A percentile compares a stretch with the other conserved stretches of the same genome.
Conservation (phyloP, 2,329 filamentous ascomycete species). For the Lachnellula occidentalis region DNA sequence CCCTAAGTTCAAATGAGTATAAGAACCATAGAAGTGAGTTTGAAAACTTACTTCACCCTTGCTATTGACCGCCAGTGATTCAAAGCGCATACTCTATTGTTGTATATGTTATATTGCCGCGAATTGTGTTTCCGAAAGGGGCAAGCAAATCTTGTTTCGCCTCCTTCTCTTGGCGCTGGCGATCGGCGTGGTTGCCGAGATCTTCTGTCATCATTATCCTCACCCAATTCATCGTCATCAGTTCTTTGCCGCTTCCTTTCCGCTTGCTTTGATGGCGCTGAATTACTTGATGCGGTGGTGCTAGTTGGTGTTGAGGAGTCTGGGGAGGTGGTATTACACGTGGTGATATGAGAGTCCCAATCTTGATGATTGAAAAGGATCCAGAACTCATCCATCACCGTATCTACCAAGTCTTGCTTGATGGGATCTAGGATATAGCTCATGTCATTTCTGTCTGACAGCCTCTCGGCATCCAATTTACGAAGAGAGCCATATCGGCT, state of each 20-base stretch:
- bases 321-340: conserved; percentile 34
- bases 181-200: neutral
- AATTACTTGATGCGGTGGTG: neutral
- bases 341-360: conserved; percentile 37
- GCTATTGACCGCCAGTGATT: conserved; percentile 9
- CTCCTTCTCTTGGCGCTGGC: neutral
- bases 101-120: conserved; percentile 11
- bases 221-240: conserved; percentile 1
- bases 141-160: conserved; percentile 12
- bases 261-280: neutral
- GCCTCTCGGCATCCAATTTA: neutral
- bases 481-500: neutral
- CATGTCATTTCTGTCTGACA: neutral
- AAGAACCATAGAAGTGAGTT: neutral
- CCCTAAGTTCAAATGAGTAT: conserved; percentile 3
- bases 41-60: conserved; percentile 13
- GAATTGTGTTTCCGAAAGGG: conserved; percentile 18
- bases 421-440: conserved; percentile 19
- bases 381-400: conserved; percentile 15
- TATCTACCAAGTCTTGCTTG: conserved; percentile 7
- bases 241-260: conserved; percentile 8
- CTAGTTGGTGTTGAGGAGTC: conserved; percentile 22
- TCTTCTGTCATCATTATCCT: conserved; percentile 2
- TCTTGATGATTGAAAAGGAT: conserved; percentile 10
- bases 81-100: conserved; percentile 10